phyloP scores from a whole-genome alignment of 164 flowering plant genomes.

The Stephania cephalantha region DNA sequence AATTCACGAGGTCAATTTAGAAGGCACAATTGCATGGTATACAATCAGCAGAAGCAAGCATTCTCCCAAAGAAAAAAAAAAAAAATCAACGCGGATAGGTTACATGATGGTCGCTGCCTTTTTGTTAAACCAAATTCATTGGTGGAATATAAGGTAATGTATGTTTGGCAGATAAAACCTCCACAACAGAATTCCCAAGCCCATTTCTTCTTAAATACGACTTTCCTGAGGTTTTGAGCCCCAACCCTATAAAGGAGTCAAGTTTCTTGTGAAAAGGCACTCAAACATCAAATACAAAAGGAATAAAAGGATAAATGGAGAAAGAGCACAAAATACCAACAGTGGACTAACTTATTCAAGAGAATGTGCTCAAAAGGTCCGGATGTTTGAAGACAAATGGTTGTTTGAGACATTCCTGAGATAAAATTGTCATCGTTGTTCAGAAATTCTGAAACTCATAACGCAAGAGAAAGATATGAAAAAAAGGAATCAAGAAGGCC shows the following conservation, averaged over 20 bases:
- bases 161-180: too few species aligned
- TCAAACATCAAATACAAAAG: neutral
- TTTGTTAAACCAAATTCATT: too few species aligned
- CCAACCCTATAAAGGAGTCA: too few species aligned
- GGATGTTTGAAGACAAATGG: conserved; percentile 68
- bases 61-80: neutral
- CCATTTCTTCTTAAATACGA: too few species aligned
- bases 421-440: neutral
- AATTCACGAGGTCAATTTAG: neutral
- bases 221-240: too few species aligned
- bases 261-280: neutral
- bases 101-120: too few species aligned
- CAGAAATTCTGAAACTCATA: neutral
- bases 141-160: too few species aligned
- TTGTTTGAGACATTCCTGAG: conserved; percentile 84
- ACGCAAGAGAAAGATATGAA: neutral
- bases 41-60: neutral
- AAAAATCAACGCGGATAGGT: too few species aligned
- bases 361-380: conserved; percentile 91
- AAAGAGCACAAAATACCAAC: neutral
- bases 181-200: too few species aligned
- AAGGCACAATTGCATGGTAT: neutral
- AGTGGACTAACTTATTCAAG: conserved; percentile 55
- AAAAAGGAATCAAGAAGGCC: neutral
- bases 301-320: neutral